Conservation (phyloP, 2,329 filamentous ascomycete species). For the Xylariaceae sp. region DNA sequence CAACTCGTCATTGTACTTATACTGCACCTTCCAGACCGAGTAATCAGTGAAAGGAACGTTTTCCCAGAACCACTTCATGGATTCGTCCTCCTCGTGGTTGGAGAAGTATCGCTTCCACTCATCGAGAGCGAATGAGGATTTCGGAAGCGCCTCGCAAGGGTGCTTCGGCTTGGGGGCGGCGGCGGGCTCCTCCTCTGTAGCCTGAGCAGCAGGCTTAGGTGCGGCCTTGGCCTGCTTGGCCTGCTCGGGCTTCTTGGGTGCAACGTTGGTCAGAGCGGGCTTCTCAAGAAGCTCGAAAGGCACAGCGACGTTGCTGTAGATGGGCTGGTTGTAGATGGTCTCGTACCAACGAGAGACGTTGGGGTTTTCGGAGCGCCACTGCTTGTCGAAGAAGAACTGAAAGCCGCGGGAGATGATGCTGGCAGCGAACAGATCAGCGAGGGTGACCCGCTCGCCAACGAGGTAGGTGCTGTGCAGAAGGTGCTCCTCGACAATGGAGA, state of each 20-base stretch:
- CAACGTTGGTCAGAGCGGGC: conserved; percentile 64
- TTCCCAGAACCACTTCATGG: conserved; percentile 98
- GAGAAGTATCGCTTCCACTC: conserved; percentile 99
- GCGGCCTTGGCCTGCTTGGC: conserved; percentile 48
- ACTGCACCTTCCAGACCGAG: conserved; percentile 89
- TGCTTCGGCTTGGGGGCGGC: conserved; percentile 89
- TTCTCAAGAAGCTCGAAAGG: conserved; percentile 78
- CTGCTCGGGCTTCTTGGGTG: conserved; percentile 75
- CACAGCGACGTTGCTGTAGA: conserved; percentile 76
- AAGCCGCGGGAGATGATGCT: conserved; percentile 81
- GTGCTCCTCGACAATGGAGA: conserved; percentile 78
- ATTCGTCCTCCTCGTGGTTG: conserved; percentile 81
- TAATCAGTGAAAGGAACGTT: conserved; percentile 92
- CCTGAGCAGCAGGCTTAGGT: conserved; percentile 36
- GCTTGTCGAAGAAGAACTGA: conserved; percentile 90
- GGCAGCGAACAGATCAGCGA: conserved; percentile 86
- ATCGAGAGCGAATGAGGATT: conserved; percentile 77
- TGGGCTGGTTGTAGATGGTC: conserved; percentile 87
- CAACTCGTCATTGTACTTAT: conserved; percentile 99
- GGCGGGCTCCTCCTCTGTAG: conserved; percentile 30
- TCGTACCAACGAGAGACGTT: conserved; percentile 91
- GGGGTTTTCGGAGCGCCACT: conserved; percentile 79
- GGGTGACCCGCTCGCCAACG: conserved; percentile 93
- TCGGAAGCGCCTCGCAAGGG: conserved; percentile 80
- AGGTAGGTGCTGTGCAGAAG: conserved; percentile 93